Evolutionary conservation across 345 rosid species (phyloP), one percentile per base, ranked within the genome.

Genomic region (Syzygium oleosum): DNA sequence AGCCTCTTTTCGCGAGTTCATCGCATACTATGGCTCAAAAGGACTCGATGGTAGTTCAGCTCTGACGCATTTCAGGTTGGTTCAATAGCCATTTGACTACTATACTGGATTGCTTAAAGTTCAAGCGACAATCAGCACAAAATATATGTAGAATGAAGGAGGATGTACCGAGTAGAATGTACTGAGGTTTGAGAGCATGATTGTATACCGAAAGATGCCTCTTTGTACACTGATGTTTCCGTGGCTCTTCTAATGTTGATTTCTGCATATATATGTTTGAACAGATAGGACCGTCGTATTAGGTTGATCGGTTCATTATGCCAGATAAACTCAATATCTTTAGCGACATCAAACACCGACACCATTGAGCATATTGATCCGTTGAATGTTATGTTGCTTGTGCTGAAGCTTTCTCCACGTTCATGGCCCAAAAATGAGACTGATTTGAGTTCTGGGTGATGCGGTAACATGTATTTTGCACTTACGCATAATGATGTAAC

Each of bases 1-100:
- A 29, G 87, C 87, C 73, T 89, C 91, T 7, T 21, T 89, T 2
- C 55, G 77, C 41, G 94, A 92, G 41, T 93, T 84, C 46, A 2
- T 59, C 27, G 13, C 68, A 10, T 29, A 89, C 84, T 90, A 46
- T 83, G 14, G 25, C 17, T 56, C 85, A 7, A 91, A 91, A 89
- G 95, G 93, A 21, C 92, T 91, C 10, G 92, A 88, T 56, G 93
- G 93, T 51, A 84, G 63, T 79, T 89, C 95, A 51, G 90, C 93
- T 21, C 92, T 92, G 14, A 22, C 80, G 2, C 89, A 86, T 84
- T 92, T 91, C 85, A 91, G 85, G 89, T 85, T 91, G 84, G 80
- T 10, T 0, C 31, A 52, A 31, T 84, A 52, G 17, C 22, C 38
- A 51, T 84, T 84, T 51, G 38, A 52, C 27, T 25, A 10, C 53